A percentile compares a stretch with the other conserved stretches of the same genome.
Conservation (phyloP, 2,329 filamentous ascomycete genomes). For the Setomelanomma holmii region DNA sequence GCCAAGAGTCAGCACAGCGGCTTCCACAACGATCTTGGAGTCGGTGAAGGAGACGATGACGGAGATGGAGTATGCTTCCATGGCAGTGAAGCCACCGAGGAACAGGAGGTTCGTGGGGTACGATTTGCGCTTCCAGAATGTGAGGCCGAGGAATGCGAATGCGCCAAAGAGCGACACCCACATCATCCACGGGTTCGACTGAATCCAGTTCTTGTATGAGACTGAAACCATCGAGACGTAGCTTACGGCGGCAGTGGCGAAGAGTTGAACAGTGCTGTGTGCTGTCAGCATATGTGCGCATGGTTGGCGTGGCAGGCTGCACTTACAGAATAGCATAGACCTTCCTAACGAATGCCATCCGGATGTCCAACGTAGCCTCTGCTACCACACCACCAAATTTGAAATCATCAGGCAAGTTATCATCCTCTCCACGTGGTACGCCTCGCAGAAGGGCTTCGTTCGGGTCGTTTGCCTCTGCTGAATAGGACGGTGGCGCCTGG, state of each 20-base stretch:
- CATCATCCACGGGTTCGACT: conserved; percentile 81
- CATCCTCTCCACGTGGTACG: conserved; percentile 76
- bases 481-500: conserved; percentile 84
- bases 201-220: conserved; percentile 85
- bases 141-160: conserved; percentile 47
- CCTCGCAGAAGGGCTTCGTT: conserved; percentile 68
- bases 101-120: conserved; percentile 96
- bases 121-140: conserved; percentile 59
- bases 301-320: background rate
- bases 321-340: conserved; percentile 90
- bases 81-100: conserved; percentile 84
- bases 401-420: conserved; percentile 96
- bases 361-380: conserved; percentile 92
- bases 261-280: conserved; percentile 79
- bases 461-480: conserved; percentile 64
- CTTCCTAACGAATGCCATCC: conserved; percentile 96
- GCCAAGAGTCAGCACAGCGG: conserved; percentile 80
- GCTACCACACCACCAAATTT: conserved; percentile 95
- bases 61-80: conserved; percentile 92
- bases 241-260: conserved; percentile 82
- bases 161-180: conserved; percentile 73
- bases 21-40: conserved; percentile 83
- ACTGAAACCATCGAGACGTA: conserved; percentile 84
- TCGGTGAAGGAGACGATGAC: conserved; percentile 93
- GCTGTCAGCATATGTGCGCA: conserved; percentile 17